Conservation (phyloP, 2,329 filamentous ascomycete species). For the Colletotrichum coccodes region DNA sequence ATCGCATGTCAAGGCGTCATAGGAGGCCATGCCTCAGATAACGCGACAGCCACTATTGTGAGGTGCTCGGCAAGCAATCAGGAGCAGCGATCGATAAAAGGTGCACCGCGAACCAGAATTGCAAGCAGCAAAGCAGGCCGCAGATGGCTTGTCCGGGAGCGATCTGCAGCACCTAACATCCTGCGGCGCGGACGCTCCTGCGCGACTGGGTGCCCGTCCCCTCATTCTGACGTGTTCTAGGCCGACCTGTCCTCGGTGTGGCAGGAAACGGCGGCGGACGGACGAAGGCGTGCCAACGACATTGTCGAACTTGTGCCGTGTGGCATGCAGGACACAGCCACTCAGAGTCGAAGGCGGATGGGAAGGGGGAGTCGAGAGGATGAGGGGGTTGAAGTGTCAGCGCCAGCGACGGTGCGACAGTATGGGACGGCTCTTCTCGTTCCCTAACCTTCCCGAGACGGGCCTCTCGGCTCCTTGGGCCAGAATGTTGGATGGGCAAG, state of each 20-base stretch:
- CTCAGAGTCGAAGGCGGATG: neutral
- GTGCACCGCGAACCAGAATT: neutral
- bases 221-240: slow-evolving; percentile 23
- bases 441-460: slow-evolving; percentile 28
- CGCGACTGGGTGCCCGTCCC: neutral
- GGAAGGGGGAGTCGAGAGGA: neutral
- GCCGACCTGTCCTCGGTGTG: slow-evolving; percentile 15
- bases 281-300: slow-evolving; percentile 27
- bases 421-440: slow-evolving; percentile 26
- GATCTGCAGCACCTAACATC: slow-evolving; percentile 1
- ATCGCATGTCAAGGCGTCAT: neutral
- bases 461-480: neutral
- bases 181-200: neutral
- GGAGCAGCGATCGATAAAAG: neutral
- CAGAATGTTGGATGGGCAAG: neutral
- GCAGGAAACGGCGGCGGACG: neutral
- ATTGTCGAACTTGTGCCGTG: slow-evolving; percentile 5
- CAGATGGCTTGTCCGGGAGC: neutral
- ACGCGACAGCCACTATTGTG: neutral
- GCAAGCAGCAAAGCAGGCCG: neutral
- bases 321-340: neutral
- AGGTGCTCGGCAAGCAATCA: neutral
- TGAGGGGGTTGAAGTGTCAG: neutral
- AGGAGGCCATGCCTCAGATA: neutral
- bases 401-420: slow-evolving; percentile 11